Conservation (phyloP, 345 rosid genomes). For the Conringia planisiliqua region DNA sequence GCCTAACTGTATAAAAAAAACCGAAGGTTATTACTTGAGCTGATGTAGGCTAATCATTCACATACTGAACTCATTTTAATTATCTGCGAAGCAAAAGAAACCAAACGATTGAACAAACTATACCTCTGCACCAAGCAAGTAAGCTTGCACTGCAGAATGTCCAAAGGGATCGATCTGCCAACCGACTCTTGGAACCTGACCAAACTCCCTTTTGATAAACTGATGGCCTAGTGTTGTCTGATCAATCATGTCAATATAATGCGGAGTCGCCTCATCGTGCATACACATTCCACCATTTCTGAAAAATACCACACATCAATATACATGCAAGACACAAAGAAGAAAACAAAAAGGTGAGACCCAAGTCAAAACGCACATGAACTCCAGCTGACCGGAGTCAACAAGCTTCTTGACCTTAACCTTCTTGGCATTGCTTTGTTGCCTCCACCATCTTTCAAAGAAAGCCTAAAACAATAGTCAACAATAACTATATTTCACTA, state of each 20-base stretch:
- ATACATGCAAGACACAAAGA: neutral
- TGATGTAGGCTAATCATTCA: neutral
- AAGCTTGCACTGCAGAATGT: conserved; percentile 93
- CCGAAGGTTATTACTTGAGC: conserved; percentile 9
- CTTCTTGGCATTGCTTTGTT: conserved; percentile 73
- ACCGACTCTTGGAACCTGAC: conserved; percentile 89
- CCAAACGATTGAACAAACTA: neutral
- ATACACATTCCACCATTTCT: conserved; percentile 96
- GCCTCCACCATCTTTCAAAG: conserved; percentile 97
- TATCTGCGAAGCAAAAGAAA: neutral
- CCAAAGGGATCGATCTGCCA: conserved; percentile 99
- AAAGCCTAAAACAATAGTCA: conserved; percentile 57
- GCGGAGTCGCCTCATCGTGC: conserved; percentile 94
- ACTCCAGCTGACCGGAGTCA: conserved; percentile 81
- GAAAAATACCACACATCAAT: conserved; percentile 14
- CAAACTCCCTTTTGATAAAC: conserved; percentile 76
- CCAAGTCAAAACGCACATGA: conserved; percentile 57
- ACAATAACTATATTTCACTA: neutral
- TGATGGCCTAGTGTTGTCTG: conserved; percentile 88
- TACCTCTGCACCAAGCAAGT: conserved; percentile 96
- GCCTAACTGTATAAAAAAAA: conserved; percentile 61
- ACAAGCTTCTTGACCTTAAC: conserved; percentile 76
- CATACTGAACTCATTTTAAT: neutral
- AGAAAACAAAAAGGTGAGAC: neutral
- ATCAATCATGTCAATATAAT: conserved; percentile 91